Conservation (phyloP, 2,329 filamentous ascomycete species). For the Aspergillus awamori region DNA sequence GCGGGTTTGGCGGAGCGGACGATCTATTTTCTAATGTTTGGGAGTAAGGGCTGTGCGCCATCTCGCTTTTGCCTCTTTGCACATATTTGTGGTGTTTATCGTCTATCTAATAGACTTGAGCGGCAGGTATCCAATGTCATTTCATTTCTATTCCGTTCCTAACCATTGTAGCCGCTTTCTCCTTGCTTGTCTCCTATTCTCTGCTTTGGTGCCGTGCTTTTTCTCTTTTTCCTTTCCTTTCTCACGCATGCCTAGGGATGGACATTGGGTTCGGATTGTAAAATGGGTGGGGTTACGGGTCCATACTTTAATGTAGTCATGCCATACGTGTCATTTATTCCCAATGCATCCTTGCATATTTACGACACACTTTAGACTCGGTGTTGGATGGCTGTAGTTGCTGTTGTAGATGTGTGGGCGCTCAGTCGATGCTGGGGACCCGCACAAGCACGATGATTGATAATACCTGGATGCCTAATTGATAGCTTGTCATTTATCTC, state of each 20-base stretch:
- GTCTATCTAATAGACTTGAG: conserved; percentile 20
- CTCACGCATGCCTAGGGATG: background rate
- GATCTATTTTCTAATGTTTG: conserved; percentile 97
- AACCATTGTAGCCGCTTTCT: background rate
- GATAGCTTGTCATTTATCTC: too few species aligned
- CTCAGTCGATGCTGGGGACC: background rate
- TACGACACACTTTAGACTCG: background rate
- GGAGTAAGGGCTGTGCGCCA: conserved; percentile 58
- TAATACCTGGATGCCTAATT: too few species aligned
- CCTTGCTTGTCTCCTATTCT: background rate
- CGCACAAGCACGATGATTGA: background rate
- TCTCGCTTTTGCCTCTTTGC: conserved; percentile 25
- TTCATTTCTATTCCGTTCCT: background rate
- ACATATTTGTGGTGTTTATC: conserved; percentile 19
- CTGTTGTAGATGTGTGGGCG: background rate
- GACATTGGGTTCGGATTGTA: background rate
- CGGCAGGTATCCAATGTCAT: conserved; percentile 10
- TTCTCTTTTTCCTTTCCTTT: background rate
- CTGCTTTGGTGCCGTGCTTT: background rate
- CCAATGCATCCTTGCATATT: background rate
- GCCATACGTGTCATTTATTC: conserved; percentile 1
- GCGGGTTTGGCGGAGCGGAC: conserved; percentile 66
- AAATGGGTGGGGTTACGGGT: conserved; percentile 2
- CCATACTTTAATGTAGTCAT: conserved; percentile 2
- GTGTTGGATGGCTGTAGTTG: background rate